These are phyloP conservation scores for Boletus sp. DNA, from an alignment of 1,284 basidiomycete genomes.

Conservation along the genomic window DNA sequence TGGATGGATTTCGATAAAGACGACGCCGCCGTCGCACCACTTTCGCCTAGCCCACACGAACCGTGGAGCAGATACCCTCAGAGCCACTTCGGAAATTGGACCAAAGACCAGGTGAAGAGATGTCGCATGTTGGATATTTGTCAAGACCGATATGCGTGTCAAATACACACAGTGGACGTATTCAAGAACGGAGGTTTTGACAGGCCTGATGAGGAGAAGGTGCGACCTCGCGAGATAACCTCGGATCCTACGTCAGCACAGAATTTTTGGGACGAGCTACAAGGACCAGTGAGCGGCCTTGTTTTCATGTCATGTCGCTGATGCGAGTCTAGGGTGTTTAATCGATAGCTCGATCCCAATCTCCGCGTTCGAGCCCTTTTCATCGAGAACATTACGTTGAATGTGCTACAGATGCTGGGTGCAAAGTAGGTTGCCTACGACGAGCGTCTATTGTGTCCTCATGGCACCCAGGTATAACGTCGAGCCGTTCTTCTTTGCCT, in stretches of 20 bases:
- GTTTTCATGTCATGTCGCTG: not conserved
- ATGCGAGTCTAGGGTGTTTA: not conserved
- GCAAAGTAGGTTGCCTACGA: conserved; percentile 36
- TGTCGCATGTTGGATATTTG: conserved; percentile 38
- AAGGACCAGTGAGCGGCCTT: conserved; percentile 14
- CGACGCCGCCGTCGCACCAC: conserved; percentile 9
- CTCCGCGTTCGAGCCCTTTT: conserved; percentile 48
- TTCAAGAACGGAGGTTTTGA: conserved; percentile 33
- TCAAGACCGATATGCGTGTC: conserved; percentile 29
- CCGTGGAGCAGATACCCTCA: conserved; percentile 43
- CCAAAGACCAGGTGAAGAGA: conserved; percentile 39
- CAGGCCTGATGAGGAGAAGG: conserved; percentile 1
- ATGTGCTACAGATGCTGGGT: conserved; percentile 50
- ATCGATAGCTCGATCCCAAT: conserved; percentile 30
- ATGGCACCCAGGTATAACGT: conserved; percentile 31
- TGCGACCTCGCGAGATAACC: conserved; percentile 4
- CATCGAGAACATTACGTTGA: conserved; percentile 44
- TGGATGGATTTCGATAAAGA: conserved; percentile 36
- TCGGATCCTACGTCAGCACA: not conserved
- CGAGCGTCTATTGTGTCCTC: not conserved
- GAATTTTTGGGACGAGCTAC: conserved; percentile 22
- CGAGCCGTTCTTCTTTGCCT: conserved; percentile 60
- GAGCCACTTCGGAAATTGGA: conserved; percentile 54
- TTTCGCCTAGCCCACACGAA: not conserved
- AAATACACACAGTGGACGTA: conserved; percentile 45